Base-by-base conservation (phyloP, 2,329 filamentous ascomycete genomes). In the Penicillium sp. region DNA sequence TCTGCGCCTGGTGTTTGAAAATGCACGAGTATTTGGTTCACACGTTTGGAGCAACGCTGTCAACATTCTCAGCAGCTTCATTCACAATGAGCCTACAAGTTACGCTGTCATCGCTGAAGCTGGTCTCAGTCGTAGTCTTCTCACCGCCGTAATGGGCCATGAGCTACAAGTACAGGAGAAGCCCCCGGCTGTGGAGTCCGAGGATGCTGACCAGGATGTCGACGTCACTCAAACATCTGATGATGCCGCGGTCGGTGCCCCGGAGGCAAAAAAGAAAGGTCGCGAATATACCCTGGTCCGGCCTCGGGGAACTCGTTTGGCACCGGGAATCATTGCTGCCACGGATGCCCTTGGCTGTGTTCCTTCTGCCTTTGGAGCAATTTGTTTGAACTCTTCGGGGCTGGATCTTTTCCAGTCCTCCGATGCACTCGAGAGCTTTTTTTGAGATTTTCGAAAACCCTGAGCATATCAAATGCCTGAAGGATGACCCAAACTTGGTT, bases 61-160 rank as follows among this genome's bases (percentile, higher is more conserved):
- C 56, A 92, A 87, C 49, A 93, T 96, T 51, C 78, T 99, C 46
- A 94, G 90, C 67, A 93, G 90, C 63, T 99, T 99, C 72, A 95
- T 99, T 64, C 95, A 99, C 74, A 96, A 97, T 67, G 94, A 99
- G 66, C 94, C 94, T 0, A 99, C 94, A 0, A 99, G 94, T 71
- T 99, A 96, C 70, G 88, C 90, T 26, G 90, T 96, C 23, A 94
- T 99, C 59, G 90, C 90, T 13, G 94, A 99, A 74, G 93, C 94
- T 46, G 91, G 91, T 21, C 81, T 99, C 62, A 92, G 94, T 65
- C 88, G 88, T 68, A 89, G 86, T 47, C 88, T 96, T 53, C 79
- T 99, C 13, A 87, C 93, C 70, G 85, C 92, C 3, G 83, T 97
- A 49, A 95, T 81, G 45, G 70, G 74, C 34, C 70, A 70, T 54